phyloP scores from a whole-genome alignment of 192 early-diverging fungal species.

The Hyaloraphidium curvatum region DNA sequence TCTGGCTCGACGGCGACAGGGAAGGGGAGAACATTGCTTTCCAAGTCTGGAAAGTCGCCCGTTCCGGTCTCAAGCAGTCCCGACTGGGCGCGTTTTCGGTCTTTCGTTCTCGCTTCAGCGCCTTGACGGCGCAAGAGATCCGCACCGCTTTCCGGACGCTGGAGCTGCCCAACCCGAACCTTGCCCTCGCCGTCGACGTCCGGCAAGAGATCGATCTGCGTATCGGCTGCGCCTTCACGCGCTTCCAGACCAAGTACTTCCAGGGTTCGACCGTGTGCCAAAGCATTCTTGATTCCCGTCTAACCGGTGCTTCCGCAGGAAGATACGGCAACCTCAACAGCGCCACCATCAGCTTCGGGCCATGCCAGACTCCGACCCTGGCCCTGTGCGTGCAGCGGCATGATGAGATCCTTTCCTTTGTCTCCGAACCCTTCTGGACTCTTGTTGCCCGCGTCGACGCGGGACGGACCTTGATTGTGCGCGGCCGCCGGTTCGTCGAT shows the following conservation, averaged over 20 bases:
- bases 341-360: slow-evolving; percentile 24
- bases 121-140: slow-evolving; percentile 19
- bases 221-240: slow-evolving; percentile 22
- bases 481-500: no score
- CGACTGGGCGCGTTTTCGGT: no score
- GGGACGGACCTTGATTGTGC: no score
- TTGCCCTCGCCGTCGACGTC: slow-evolving; percentile 28
- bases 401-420: slow-evolving; percentile 29
- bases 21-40: slow-evolving; percentile 35
- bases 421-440: slow-evolving; percentile 25
- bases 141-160: slow-evolving; percentile 26
- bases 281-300: no score
- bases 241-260: slow-evolving; percentile 28
- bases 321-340: slow-evolving; percentile 31
- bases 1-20: slow-evolving; percentile 33
- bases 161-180: slow-evolving; percentile 26
- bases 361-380: slow-evolving; percentile 30
- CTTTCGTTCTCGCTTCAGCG: slow-evolving; percentile 16
- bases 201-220: slow-evolving; percentile 31
- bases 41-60: no score
- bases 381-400: slow-evolving; percentile 32
- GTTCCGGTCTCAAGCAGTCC: no score
- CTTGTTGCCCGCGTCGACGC: slow-evolving; percentile 10
- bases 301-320: no score
- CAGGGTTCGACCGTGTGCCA: no score